Conservation (phyloP, 2,329 filamentous ascomycete genomes). For the Paradendryphiella salina region DNA sequence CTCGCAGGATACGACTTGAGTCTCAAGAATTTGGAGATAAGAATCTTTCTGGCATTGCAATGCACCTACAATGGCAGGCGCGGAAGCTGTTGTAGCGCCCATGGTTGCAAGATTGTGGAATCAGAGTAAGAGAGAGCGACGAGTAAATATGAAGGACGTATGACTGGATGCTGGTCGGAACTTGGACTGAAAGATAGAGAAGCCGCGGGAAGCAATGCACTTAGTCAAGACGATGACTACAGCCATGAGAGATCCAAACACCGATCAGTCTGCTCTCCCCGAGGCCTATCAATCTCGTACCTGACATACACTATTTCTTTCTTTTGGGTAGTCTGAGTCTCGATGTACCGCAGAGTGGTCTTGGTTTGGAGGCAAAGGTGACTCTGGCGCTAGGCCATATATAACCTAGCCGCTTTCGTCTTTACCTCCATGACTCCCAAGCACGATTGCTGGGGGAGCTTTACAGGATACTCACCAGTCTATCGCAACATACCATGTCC, state of each 20-base stretch:
- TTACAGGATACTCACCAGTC: not conserved
- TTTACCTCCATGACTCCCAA: not conserved
- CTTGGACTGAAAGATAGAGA: constrained; percentile 13
- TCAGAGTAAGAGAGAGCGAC: not conserved
- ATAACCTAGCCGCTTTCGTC: not conserved
- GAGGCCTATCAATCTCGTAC: not conserved
- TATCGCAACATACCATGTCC: not conserved
- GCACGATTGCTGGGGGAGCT: not conserved
- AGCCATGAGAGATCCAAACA: constrained; percentile 1
- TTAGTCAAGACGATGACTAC: constrained; percentile 19
- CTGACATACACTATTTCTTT: not conserved
- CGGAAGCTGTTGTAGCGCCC: constrained; percentile 17
- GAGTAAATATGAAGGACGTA: not conserved
- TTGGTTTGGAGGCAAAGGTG: not conserved
- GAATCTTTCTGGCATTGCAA: constrained; percentile 40
- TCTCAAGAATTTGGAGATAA: constrained; percentile 37
- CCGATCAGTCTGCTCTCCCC: not conserved
- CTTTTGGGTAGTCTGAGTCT: not conserved
- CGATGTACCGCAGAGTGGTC: not conserved
- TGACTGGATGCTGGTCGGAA: constrained; percentile 9
- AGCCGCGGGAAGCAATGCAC: constrained; percentile 15
- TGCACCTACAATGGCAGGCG: constrained; percentile 36
- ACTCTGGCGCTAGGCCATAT: not conserved
- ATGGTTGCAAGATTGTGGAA: constrained; percentile 13
- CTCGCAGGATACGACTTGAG: constrained; percentile 38